Evolutionary conservation across 306 rosid species (phyloP), one percentile per base, ranked within the genome.

Genomic region (Arachis hypogaea): DNA sequence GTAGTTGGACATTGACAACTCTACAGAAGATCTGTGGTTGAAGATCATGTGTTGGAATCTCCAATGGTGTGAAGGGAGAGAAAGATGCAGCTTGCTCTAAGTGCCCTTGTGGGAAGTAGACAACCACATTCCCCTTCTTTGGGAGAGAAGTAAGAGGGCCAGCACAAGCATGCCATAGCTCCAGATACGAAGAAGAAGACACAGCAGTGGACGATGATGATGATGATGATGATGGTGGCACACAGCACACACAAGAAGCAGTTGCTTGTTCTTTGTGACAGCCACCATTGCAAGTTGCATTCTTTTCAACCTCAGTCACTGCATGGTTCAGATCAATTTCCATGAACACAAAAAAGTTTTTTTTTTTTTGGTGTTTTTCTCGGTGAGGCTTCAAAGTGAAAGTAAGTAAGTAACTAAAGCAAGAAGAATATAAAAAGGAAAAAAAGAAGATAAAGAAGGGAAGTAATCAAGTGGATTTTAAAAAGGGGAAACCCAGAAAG

Each of bases 91-190:
- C 80, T 71, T 93, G 97, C 64, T 93, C 98, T 61, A 89, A 77
- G 82, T 93, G 98, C 18, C 98, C 98, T 63, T 93, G 97, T 52
- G 98, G 97, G 74, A 91, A 91, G 77, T 91, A 93, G 71, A 91
- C 96, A 12, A 93, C 94, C 80, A 78, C 96, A 88, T 93, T 93
- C 73, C 94, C 97, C 79, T 88, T 91, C 88, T 88, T 91, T 43
- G 97, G 97, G 4, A 93, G 96, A 43, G 92, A 83, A 68, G 91
- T 83, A 52, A 91, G 89, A 55, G 98, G 97, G n/a, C 98, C 98
- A 84, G 98, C 97, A 82, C 97, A 93, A 74, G 98, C 98, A 73
- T 91, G 93, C 97, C 98, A 93, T 5, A 93, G 96, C 84, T 91
- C 98, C 64, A 89, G 59, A 82, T 89, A 93, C 59, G 98, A 91